These are phyloP conservation scores for Agaricus subrufescens DNA, from an alignment of 768 basidiomycete species.

Conservation along the genomic window DNA sequence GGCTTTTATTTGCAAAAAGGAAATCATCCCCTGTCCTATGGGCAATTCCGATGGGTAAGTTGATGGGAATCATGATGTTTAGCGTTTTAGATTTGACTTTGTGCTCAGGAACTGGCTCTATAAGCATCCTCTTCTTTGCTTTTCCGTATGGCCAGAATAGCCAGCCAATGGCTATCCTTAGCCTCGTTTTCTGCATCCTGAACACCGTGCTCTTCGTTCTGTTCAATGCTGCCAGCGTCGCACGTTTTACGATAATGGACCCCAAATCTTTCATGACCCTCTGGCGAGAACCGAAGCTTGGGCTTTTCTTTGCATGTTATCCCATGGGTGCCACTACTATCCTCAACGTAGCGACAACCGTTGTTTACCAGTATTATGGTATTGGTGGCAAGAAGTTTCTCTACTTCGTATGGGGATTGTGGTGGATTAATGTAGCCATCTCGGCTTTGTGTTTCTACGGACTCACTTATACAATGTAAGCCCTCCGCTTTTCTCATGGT, in stretches of 20 bases:
- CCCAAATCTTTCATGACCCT: constrained; percentile 39
- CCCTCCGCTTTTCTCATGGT: constrained; percentile 5
- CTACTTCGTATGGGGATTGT: constrained; percentile 55
- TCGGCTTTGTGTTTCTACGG: constrained; percentile 58
- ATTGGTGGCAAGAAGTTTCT: constrained; percentile 52
- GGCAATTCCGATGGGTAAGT: constrained; percentile 38
- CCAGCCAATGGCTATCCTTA: constrained; percentile 30
- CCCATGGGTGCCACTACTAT: constrained; percentile 63
- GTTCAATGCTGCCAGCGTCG: constrained; percentile 38
- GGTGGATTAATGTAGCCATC: constrained; percentile 62
- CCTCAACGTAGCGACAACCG: constrained; percentile 43
- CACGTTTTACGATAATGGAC: constrained; percentile 45
- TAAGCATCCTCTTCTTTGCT: constrained; percentile 50
- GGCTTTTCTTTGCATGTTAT: constrained; percentile 39
- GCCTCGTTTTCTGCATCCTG: constrained; percentile 51
- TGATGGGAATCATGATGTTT: constrained; percentile 2
- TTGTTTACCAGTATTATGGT: constrained; percentile 37
- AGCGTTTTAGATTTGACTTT: background rate
- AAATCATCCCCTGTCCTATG: constrained; percentile 39
- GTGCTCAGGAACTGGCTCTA: constrained; percentile 37
- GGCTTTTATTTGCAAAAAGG: constrained; percentile 19
- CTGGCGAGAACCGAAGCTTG: constrained; percentile 40
- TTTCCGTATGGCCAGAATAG: constrained; percentile 52
- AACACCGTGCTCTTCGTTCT: constrained; percentile 51
- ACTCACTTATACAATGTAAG: constrained; percentile 64